A percentile compares a stretch with the other conserved stretches of the same genome.
phyloP scores from a whole-genome alignment of 441 rosid genomes.

The Euphorbia schlechtendalii region DNA sequence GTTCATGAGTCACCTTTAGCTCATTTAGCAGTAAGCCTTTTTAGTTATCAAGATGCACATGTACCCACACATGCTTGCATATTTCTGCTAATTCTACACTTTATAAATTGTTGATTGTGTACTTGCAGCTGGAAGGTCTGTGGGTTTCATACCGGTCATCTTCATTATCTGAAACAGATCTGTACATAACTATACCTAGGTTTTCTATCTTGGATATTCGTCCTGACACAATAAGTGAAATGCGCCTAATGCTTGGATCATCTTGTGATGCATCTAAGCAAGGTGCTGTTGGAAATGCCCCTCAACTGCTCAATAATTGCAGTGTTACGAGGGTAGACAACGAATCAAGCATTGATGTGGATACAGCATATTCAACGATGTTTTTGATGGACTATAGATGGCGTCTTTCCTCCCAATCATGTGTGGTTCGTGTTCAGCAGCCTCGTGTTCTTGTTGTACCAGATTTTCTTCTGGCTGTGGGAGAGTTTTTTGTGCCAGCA shows the following conservation, averaged over 20 bases:
- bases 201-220: conserved; percentile 89
- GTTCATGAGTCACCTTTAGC: conserved; percentile 86
- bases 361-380: conserved; percentile 74
- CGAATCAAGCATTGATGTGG: conserved; percentile 46
- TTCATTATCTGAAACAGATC: conserved; percentile 86
- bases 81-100: conserved; percentile 10
- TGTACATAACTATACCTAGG: conserved; percentile 82
- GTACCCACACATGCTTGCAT: not conserved
- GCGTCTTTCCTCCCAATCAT: conserved; percentile 84
- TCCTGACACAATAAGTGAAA: conserved; percentile 85
- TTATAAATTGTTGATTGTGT: conserved; percentile 18
- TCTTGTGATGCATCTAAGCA: conserved; percentile 81
- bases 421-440: conserved; percentile 86
- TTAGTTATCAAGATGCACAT: not conserved
- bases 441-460: conserved; percentile 97
- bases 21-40: conserved; percentile 70
- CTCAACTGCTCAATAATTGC: conserved; percentile 40
- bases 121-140: conserved; percentile 85
- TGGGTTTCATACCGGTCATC: conserved; percentile 96
- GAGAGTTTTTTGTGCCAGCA: conserved; percentile 95
- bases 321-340: conserved; percentile 46
- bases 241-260: conserved; percentile 98
- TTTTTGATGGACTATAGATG: conserved; percentile 95
- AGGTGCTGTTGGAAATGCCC: conserved; percentile 52
- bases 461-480: conserved; percentile 92